Base-by-base conservation (phyloP, 306 rosid species). In the Oemleria cerasiformis region DNA sequence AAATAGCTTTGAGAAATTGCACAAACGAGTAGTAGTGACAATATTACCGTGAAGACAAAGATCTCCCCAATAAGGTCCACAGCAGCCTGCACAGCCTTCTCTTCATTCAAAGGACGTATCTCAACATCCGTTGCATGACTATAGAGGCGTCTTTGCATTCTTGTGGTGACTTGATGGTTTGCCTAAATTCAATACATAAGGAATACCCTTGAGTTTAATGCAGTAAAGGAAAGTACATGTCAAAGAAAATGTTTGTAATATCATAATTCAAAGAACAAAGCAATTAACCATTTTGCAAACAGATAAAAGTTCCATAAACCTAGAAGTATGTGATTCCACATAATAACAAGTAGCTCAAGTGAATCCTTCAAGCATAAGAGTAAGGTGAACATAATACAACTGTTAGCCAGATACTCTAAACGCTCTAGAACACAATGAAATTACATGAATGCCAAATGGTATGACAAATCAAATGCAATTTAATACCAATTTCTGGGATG, bases 81-180 rank as follows among this genome's bases (percentile, higher is more conserved):
- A 15, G 97, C 96, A 71, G 89, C 84, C 65, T 91, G 96, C 74
- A 94, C 89, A 7, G 98, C 98, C 71, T 89, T 94, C 55, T 94
- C 98, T 80, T 94, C 97, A 41, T 94, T 84, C 83, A 94, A 70
- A 43, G 98, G 98, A 19, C 96, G 97, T 79, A 94, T 88, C 74
- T 82, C 90, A 21, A 87, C 96, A 72, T 91, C 88, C 0, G 96
- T 91, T 54, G 96, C 94, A 62, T 86, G 97, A 25, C 97, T 80
- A 34, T 94, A 91, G 73, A 94, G 85, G 53, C 91, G 85, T 69
- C 98, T 79, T 81, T 94, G 98, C 91, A 91, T 86, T 68, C 76
- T 77, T 13, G 97, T 94, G 3, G 97, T 78, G 58, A 88, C 53
- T 68, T 85, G 85, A 79, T 94, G 97, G 63, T 94, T 91, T 36